These are phyloP conservation scores for Filobasidium wieringae DNA, from an alignment of 768 basidiomycete species.

Conservation along the genomic window DNA sequence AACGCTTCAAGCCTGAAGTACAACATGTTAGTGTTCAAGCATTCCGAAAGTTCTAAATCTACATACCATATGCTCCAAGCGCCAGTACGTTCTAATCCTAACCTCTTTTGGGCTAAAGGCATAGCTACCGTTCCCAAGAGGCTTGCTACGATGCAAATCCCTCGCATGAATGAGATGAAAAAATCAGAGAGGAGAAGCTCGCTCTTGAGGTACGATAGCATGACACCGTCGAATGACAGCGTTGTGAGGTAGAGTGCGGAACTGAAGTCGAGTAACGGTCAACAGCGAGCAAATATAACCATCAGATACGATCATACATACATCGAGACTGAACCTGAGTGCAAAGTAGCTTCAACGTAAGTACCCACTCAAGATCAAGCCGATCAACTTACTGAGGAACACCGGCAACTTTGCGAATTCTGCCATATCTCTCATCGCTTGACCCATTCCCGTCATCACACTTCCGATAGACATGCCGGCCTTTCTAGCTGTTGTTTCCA, in stretches of 20 bases:
- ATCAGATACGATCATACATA: background rate
- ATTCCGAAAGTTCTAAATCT: background rate
- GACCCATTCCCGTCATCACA: background rate
- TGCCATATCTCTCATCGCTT: background rate
- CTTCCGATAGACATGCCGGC: background rate
- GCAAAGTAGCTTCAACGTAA: background rate
- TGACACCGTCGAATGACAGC: slow-evolving; percentile 35
- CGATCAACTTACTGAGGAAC: slow-evolving; percentile 25
- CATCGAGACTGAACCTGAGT: slow-evolving; percentile 26
- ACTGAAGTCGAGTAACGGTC: background rate
- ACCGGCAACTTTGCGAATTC: slow-evolving; percentile 33
- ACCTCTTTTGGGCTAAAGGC: slow-evolving; percentile 25
- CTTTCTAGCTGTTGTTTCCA: too few relatives aligned
- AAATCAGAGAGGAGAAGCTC: slow-evolving; percentile 29
- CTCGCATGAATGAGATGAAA: slow-evolving; percentile 33
- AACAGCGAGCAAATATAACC: background rate
- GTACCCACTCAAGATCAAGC: background rate
- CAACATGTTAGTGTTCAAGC: background rate
- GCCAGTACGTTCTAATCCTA: slow-evolving; percentile 35
- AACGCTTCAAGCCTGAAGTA: slow-evolving; percentile 27
- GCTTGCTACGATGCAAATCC: slow-evolving; percentile 29
- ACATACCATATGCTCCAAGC: slow-evolving; percentile 37
- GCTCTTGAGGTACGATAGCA: slow-evolving; percentile 37
- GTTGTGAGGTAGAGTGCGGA: slow-evolving; percentile 31
- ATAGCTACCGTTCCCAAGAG: slow-evolving; percentile 34